Evolutionary conservation across 345 rosid genomes (phyloP).

Genomic region (Pistacia integerrima): DNA sequence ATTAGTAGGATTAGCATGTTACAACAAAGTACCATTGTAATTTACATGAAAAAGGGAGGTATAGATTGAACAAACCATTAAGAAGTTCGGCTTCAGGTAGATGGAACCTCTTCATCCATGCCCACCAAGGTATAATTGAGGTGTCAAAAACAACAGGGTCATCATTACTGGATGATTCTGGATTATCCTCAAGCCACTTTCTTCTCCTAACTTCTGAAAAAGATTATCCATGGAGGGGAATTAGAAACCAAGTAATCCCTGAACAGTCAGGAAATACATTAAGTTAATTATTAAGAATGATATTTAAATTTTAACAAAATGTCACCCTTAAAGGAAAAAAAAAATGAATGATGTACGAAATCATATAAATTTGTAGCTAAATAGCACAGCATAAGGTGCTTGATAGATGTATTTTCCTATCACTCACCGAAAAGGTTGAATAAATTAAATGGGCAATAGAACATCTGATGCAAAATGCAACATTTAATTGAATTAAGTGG

Average conservation of each 20-base stretch:
- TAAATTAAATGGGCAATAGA: not conserved
- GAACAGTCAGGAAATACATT: not conserved
- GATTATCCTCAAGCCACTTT: conserved; percentile 80
- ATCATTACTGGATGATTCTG: conserved; percentile 76
- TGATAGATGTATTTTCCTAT: no score
- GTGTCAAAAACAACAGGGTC: conserved; percentile 85
- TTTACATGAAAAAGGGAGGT: not conserved
- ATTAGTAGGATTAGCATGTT: conserved; percentile 10
- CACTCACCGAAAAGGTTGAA: not conserved
- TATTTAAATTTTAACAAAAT: not conserved
- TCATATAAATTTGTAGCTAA: not conserved
- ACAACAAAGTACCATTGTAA: not conserved
- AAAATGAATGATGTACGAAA: not conserved
- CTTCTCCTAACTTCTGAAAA: conserved; percentile 87
- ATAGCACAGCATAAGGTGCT: no score
- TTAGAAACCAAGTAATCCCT: conserved; percentile 5
- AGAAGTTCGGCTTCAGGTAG: conserved; percentile 90
- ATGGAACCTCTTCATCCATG: conserved; percentile 90
- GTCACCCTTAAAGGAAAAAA: not conserved
- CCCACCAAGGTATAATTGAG: conserved; percentile 94
- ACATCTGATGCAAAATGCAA: not conserved
- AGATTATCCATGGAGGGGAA: conserved; percentile 7
- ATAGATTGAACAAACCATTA: conserved; percentile 54
- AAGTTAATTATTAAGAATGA: not conserved
- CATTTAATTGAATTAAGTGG: no score